Evolutionary conservation across 2,329 filamentous ascomycete species (phyloP), one percentile per base, ranked within the genome.

Genomic region (Aspergillus aculeatinus): DNA sequence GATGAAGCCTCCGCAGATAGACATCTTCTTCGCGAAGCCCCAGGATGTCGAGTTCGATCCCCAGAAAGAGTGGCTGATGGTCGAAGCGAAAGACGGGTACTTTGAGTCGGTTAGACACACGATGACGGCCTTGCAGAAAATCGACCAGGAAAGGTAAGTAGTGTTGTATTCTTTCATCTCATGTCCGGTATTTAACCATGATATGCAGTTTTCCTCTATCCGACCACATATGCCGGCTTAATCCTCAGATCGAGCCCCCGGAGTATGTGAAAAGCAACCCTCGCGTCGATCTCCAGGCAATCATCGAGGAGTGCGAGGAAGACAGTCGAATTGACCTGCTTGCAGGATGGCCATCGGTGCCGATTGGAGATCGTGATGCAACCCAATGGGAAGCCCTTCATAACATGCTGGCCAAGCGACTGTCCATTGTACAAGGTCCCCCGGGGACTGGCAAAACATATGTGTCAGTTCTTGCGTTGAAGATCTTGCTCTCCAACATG

Each of bases 401-500:
- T 16, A 80, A 85, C 1, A 92, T 96, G 62, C 75, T 95, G 1
- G 89, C 87, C 0, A 89, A 86, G 59, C 84, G 85, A 51, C 70
- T 96, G 1, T 86, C 91, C 0, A 87, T 96, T 33, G 76, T 96
- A 0, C 93, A 96, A 77, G 93, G 93, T 0, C 92, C 92, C 10
- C 92, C 92, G 0, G 87, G 87, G 5, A 89, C 87, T 1, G 87
- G 87, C 4, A 97, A 97, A 71, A 97, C 93, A 0, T 89, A 89
- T 64, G 89, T 92, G 0, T 95, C 91, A 0, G 85, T 94, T 2
- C 78, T 87, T 27, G 89, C 89, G 0, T 73, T 97, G 10, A 85
- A 84, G 51, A 80, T 88, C 1, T 78, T 93, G 56, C 78, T 91
- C 0, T 75, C 81, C 1, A 90, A 89, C 56, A 81, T 85, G 68